Conservation (phyloP, 345 rosid species). For the rapeseed (Brassica napus) region Da-Ae NC_063442.1:36036501-36037000, state of each 20-base stretch:
- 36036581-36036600: constrained; percentile 15
- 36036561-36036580: constrained; percentile 13
- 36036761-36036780: constrained; percentile 23
- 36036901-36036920: constrained; percentile 2
- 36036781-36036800: constrained; percentile 6
- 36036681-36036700: constrained; percentile 35
- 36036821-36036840: constrained; percentile 21
- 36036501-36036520: not conserved
- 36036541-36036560: constrained; percentile 23
- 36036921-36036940: not conserved
- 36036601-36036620: constrained; percentile 12
- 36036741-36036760: constrained; percentile 28
- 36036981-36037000: not conserved
- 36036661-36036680: constrained; percentile 31
- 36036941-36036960: not conserved
- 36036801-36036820: not conserved
- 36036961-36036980: not conserved
- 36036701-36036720: constrained; percentile 32
- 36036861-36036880: constrained; percentile 12
- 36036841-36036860: not conserved
- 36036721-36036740: constrained; percentile 20
- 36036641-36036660: constrained; percentile 17
- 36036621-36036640: constrained; percentile 1
- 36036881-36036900: constrained; percentile 11
- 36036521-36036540: constrained; percentile 10